Evolutionary conservation across 2,329 filamentous ascomycete species (phyloP), one percentile per base, ranked within the genome.

Genomic region (Colletotrichum acutatum): DNA sequence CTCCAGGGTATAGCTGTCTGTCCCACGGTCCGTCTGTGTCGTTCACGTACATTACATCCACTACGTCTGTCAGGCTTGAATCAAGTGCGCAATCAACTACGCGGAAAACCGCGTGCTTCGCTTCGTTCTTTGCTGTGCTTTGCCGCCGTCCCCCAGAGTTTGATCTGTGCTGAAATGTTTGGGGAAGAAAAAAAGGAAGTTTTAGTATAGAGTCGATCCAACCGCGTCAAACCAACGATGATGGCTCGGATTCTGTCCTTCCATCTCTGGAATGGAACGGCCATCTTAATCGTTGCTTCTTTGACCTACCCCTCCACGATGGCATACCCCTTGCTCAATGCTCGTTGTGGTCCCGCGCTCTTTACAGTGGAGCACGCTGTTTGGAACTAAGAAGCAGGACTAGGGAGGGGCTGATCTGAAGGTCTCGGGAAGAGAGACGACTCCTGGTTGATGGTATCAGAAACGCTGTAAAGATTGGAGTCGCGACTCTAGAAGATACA

Each of bases 221-320:
- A 37, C 61, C 52, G 14, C 26, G 52, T 16, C 62, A 12, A 46
- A 19, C 32, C 37, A 32, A 52, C 32, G 34, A 46, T 46, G 8
- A 4, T 37, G 37, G 16, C 6, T 30, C 14, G 46, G 19, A 49
- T 42, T 32, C 34, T 24, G 59, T 37, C 58, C 65, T 60, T 59
- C 66, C 37, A 42, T 72, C 66, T 61, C 56, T 54, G 70, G 60
- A 61, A 61, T 66, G 46, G 54, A 61, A 24, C 60, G 49, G 32
- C 16, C 59, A 37, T 59, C 65, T 22, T 72, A 53, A 66, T 70
- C 34, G 59, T 72, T 72, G 66, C 71, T 72, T 72, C 67, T 65
- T 72, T 37, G 54, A n/a, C 46, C 46, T 12, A 32, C 56, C 32
- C 32, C n/a, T 58, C 26, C 26, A 54, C 46, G 9, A 32, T 28